These are phyloP conservation scores for Suzukiozyma palmioleophila DNA, from an alignment of 1,139 yeast genomes.

Conservation along the genomic window DNA sequence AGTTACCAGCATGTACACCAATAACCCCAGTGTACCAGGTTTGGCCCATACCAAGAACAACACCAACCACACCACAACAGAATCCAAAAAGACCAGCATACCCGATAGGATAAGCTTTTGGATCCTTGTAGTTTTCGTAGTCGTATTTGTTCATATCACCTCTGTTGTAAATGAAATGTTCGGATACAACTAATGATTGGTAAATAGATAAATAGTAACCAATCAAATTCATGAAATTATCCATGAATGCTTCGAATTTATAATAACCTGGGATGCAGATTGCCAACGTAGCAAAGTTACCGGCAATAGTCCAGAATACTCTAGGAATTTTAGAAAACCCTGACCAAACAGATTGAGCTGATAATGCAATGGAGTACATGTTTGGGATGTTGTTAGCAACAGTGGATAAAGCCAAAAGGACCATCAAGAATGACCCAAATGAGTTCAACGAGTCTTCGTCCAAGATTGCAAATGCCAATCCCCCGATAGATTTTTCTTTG, in stretches of 20 bases:
- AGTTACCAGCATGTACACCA: slow-evolving; percentile 56
- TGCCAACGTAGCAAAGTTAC: slow-evolving; percentile 74
- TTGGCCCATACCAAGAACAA: slow-evolving; percentile 82
- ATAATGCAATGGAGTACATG: slow-evolving; percentile 82
- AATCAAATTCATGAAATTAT: slow-evolving; percentile 83
- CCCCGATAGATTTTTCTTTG: slow-evolving; percentile 63
- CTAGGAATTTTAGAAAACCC: slow-evolving; percentile 72
- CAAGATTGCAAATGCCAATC: slow-evolving; percentile 71
- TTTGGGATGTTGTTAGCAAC: slow-evolving; percentile 90
- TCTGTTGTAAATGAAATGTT: slow-evolving; percentile 72
- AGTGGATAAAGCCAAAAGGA: slow-evolving; percentile 74
- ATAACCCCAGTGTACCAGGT: slow-evolving; percentile 76
- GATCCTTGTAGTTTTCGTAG: slow-evolving; percentile 56
- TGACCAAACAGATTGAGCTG: slow-evolving; percentile 81
- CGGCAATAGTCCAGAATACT: slow-evolving; percentile 72
- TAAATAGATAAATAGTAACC: slow-evolving; percentile 90
- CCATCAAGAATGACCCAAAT: slow-evolving; percentile 88
- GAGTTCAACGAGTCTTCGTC: slow-evolving; percentile 79
- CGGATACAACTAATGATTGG: slow-evolving; percentile 64
- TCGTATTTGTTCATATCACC: slow-evolving; percentile 59
- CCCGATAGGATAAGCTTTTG: slow-evolving; percentile 63
- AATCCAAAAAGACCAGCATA: slow-evolving; percentile 73
- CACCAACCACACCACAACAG: slow-evolving; percentile 82
- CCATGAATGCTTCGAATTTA: slow-evolving; percentile 66
- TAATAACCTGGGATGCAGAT: slow-evolving; percentile 86